phyloP scores from a whole-genome alignment of 352 stramenopile species.

The Globisporangium apiculatum region DNA sequence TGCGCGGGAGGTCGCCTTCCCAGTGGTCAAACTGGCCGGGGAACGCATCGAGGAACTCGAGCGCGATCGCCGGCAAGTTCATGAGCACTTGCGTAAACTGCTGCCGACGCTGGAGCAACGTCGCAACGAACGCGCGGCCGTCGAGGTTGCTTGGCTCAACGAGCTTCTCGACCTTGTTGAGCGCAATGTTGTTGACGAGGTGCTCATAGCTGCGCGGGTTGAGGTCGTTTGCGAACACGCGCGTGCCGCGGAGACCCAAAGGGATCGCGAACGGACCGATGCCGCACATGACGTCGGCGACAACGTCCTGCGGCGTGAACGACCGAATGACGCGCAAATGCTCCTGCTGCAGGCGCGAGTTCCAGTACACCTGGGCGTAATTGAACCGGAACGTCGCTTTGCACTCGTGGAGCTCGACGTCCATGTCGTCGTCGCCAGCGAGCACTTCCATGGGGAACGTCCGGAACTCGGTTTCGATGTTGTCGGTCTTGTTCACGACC shows the following conservation, averaged over 20 bases:
- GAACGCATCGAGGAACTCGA: slow-evolving; percentile 91
- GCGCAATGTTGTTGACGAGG: slow-evolving; percentile 84
- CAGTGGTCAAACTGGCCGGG: slow-evolving; percentile 55
- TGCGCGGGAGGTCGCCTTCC: slow-evolving; percentile 64
- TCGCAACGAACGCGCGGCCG: slow-evolving; percentile 87
- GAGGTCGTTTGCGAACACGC: slow-evolving; percentile 91
- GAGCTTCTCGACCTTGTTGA: slow-evolving; percentile 87
- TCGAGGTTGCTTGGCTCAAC: slow-evolving; percentile 90
- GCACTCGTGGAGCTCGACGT: slow-evolving; percentile 91
- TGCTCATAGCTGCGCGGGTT: slow-evolving; percentile 91
- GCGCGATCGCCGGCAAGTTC: slow-evolving; percentile 93
- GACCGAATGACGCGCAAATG: slow-evolving; percentile 88
- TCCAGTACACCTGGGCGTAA: slow-evolving; percentile 97
- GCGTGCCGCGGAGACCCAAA: slow-evolving; percentile 77
- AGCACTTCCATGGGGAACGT: slow-evolving; percentile 97
- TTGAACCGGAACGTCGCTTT: slow-evolving; percentile 93
- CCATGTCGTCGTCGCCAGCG: slow-evolving; percentile 74
- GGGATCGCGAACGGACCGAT: slow-evolving; percentile 95
- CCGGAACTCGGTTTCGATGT: slow-evolving; percentile 92
- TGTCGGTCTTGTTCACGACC: slow-evolving; percentile 97
- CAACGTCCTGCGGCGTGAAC: slow-evolving; percentile 57
- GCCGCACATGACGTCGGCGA: slow-evolving; percentile 95
- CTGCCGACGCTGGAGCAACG: slow-evolving; percentile 57
- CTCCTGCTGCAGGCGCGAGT: slow-evolving; percentile 93
- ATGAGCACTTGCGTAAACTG: slow-evolving; percentile 92